phyloP scores from a whole-genome alignment of 345 rosid species.

The Capsella bursapastoris region DNA sequence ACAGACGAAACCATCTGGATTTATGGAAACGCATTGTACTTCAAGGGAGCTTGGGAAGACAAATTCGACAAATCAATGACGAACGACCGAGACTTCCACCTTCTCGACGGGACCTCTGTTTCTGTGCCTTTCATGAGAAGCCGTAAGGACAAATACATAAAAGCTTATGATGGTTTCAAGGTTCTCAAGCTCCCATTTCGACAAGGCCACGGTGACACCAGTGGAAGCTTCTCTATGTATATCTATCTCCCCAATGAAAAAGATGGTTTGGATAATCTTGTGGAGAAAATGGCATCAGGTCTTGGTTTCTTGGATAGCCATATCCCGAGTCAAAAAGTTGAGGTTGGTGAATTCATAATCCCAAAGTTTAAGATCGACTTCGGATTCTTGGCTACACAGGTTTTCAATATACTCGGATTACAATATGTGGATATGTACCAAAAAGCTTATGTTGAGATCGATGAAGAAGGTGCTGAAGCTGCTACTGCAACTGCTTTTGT shows the following conservation, averaged over 20 bases:
- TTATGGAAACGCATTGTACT: constrained; percentile 32
- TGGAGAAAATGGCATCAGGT: constrained; percentile 16
- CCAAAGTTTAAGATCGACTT: constrained; percentile 36
- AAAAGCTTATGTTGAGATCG: constrained; percentile 17
- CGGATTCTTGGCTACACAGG: constrained; percentile 3
- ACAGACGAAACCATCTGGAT: background rate
- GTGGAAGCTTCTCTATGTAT: constrained; percentile 4
- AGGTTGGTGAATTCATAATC: background rate
- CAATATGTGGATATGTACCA: background rate
- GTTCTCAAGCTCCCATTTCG: constrained; percentile 28
- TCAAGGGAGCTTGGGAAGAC: constrained; percentile 24
- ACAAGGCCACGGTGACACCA: background rate
- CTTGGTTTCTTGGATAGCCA: constrained; percentile 30
- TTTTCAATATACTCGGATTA: background rate
- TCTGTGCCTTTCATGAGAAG: constrained; percentile 24
- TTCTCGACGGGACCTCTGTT: constrained; percentile 15
- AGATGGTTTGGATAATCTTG: constrained; percentile 10
- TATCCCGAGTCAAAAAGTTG: background rate
- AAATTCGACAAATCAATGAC: constrained; percentile 12
- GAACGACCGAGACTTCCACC: background rate
- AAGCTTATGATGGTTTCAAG: constrained; percentile 15
- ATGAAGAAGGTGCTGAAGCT: constrained; percentile 1
- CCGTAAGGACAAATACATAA: background rate
- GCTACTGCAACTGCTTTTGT: background rate
- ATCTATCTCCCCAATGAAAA: constrained; percentile 18